phyloP scores from a whole-genome alignment of 1,139 yeast species.

The Geotrichum bryndzae region DNA sequence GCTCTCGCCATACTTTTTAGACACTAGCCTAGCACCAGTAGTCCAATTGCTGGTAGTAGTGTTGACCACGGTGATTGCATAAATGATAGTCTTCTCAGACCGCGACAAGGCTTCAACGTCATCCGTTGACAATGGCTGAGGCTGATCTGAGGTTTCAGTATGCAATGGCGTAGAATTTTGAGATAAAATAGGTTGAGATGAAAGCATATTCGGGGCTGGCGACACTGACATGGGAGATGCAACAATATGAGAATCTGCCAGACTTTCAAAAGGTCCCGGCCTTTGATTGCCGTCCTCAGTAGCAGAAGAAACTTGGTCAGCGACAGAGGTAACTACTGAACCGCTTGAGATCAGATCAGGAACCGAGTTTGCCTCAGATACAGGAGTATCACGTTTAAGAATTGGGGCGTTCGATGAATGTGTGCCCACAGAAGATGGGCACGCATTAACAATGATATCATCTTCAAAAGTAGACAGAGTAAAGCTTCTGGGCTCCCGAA shows the following conservation, averaged over 20 bases:
- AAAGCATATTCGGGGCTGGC: background rate
- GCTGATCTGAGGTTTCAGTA: background rate
- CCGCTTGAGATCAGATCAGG: background rate
- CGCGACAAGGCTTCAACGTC: background rate
- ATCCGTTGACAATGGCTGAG: background rate
- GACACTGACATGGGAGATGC: background rate
- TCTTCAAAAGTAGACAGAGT: background rate
- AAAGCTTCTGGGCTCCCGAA: slow-evolving; percentile 8
- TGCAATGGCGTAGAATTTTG: background rate
- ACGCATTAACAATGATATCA: background rate
- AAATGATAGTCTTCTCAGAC: background rate
- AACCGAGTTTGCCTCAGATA: background rate
- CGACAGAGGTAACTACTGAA: background rate
- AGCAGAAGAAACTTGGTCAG: background rate
- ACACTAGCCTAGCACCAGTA: background rate
- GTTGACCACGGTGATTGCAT: slow-evolving; percentile 2
- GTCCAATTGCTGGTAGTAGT: slow-evolving; percentile 4
- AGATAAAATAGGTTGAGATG: background rate
- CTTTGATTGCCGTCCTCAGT: background rate
- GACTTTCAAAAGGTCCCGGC: background rate
- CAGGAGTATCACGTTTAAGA: background rate
- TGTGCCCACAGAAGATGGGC: background rate
- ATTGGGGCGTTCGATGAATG: background rate
- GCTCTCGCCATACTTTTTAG: background rate
- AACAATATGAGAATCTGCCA: background rate